These are phyloP conservation scores for Mortierella sp. DNA, from an alignment of 371 early-diverging fungal genomes.

Conservation along the genomic window DNA sequence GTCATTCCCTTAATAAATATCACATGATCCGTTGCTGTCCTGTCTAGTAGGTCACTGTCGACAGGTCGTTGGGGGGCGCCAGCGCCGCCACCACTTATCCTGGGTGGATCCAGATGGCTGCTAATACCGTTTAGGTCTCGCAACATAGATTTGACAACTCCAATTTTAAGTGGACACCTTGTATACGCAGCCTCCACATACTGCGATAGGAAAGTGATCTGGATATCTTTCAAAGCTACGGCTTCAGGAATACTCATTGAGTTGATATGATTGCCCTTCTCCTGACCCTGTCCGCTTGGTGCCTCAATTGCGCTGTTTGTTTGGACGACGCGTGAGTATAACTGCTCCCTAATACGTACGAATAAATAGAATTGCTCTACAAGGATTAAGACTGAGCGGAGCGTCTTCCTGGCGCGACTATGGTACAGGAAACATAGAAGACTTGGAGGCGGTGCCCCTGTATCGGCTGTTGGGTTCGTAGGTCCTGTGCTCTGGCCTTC, in stretches of 20 bases:
- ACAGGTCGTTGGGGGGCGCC: slow-evolving; percentile 1
- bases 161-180: slow-evolving; percentile 45
- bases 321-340: slow-evolving; percentile 34
- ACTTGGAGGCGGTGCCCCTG: slow-evolving; percentile 12
- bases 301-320: slow-evolving; percentile 24
- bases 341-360: slow-evolving; percentile 28
- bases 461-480: background rate
- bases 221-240: slow-evolving; percentile 40
- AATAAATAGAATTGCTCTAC: slow-evolving; percentile 40
- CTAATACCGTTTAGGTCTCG: slow-evolving; percentile 31
- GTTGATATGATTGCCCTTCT: slow-evolving; percentile 28
- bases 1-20: slow-evolving; percentile 41
- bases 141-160: slow-evolving; percentile 32
- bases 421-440: slow-evolving; percentile 46
- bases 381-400: slow-evolving; percentile 38
- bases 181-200: slow-evolving; percentile 31
- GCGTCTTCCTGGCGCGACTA: slow-evolving; percentile 38
- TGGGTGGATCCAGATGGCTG: slow-evolving; percentile 14
- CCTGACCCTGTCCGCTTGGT: slow-evolving; percentile 16
- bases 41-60: slow-evolving; percentile 22
- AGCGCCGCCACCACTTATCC: slow-evolving; percentile 8
- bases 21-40: slow-evolving; percentile 29
- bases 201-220: slow-evolving; percentile 25
- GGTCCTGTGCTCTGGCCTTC: slow-evolving; percentile 15
- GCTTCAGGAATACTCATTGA: slow-evolving; percentile 47